Percentiles rank a stretch among this genome's conserved stretches.
These are phyloP conservation scores for Beverwykella pulmonaria DNA, from an alignment of 495 filamentous ascomycete genomes.

Conservation along the genomic window DNA sequence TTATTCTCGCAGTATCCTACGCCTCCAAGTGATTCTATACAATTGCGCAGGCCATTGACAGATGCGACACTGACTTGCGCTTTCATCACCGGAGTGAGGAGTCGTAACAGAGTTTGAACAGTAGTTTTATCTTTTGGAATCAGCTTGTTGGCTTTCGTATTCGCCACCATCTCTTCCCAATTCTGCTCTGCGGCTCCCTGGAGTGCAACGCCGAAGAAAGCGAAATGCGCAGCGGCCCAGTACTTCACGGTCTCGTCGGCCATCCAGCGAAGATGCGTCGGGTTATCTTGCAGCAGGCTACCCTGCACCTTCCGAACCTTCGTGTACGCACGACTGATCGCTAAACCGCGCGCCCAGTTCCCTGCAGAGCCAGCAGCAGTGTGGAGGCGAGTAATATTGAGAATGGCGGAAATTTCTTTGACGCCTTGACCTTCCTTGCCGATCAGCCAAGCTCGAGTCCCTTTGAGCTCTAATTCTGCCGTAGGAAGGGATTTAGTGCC, in stretches of 20 bases:
- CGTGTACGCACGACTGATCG: conserved; percentile 62
- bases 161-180: conserved; percentile 18
- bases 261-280: conserved; percentile 64
- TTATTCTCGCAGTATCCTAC: conserved; percentile 72
- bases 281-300: conserved; percentile 54
- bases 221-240: conserved; percentile 61
- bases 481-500: conserved; percentile 71
- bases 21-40: conserved; percentile 74
- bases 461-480: conserved; percentile 65
- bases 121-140: conserved; percentile 10
- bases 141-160: conserved; percentile 16
- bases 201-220: conserved; percentile 62
- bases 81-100: conserved; percentile 68
- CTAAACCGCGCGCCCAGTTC: conserved; percentile 62
- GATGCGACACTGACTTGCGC: conserved; percentile 61
- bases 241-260: conserved; percentile 58
- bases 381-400: conserved; percentile 71
- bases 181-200: conserved; percentile 56
- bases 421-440: conserved; percentile 66
- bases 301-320: conserved; percentile 56
- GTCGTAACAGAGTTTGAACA: conserved; percentile 55
- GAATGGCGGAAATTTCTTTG: conserved; percentile 64
- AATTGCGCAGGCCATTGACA: conserved; percentile 60
- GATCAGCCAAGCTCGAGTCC: conserved; percentile 65
- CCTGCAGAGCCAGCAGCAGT: conserved; percentile 61